These are phyloP conservation scores for Aspergillus cristatus DNA, from an alignment of 495 filamentous ascomycete genomes.

Conservation along the genomic window DNA sequence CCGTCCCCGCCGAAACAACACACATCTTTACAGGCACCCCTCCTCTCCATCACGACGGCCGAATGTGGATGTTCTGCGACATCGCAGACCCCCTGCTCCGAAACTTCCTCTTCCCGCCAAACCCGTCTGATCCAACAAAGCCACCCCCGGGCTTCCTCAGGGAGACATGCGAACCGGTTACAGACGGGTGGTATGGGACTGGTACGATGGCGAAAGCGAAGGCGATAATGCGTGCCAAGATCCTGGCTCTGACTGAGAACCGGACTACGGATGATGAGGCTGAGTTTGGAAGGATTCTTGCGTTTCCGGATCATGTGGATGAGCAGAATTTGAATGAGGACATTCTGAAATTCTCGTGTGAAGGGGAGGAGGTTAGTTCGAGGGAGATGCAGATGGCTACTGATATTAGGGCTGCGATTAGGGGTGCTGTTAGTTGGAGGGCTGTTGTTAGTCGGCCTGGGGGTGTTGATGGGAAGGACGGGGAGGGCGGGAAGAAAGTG, in stretches of 20 bases:
- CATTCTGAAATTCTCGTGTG: conserved; percentile 21
- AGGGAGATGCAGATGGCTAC: conserved; percentile 28
- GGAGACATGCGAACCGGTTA: conserved; percentile 43
- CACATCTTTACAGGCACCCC: conserved; percentile 76
- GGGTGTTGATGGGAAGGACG: conserved; percentile 17
- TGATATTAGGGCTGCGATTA: conserved; percentile 30
- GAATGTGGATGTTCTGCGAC: conserved; percentile 90
- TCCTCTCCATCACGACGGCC: conserved; percentile 58
- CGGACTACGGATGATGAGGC: conserved; percentile 34
- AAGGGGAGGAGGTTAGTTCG: conserved; percentile 14
- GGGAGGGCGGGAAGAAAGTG: conserved; percentile 11
- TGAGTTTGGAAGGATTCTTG: conserved; percentile 42
- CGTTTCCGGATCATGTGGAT: conserved; percentile 34
- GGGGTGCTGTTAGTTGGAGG: conserved; percentile 29
- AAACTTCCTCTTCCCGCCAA: conserved; percentile 20
- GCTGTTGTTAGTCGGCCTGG: conserved; percentile 15
- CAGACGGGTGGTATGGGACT: conserved; percentile 72
- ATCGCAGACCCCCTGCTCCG: conserved; percentile 67
- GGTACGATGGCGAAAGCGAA: conserved; percentile 73
- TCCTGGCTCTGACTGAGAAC: conserved; percentile 39
- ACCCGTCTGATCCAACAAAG: neutral
- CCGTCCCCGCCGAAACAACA: conserved; percentile 21
- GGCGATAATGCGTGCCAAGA: conserved; percentile 77
- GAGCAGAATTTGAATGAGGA: conserved; percentile 7
- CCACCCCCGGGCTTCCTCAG: conserved; percentile 25